Base-by-base conservation (phyloP, 495 filamentous ascomycete genomes). In the Aspergillus sclerotioniger region DNA sequence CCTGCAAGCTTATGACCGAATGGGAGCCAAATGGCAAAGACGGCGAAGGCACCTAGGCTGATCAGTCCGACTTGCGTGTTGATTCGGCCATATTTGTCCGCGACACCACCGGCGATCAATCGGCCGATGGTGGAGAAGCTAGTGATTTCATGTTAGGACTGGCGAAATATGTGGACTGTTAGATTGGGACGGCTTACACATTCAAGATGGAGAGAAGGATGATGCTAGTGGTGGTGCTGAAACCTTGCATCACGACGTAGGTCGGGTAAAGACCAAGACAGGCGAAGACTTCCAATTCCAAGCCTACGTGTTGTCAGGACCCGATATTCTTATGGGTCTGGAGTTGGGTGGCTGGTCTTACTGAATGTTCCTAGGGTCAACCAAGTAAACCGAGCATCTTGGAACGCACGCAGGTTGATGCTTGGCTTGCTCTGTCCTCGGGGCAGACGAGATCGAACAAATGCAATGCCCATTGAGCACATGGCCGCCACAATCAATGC, bases 21-120 rank as follows among this genome's bases (percentile, higher is more conserved):
- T 0, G 86, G 86, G 4, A 87, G 70, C 79, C 84, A 85, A 16
- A 88, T 67, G 13, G 67, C 75, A 51, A 84, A 83, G 16, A 82
- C 79, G 8, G 76, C 68, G 9, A 87, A 54, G 0, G 80, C 66
- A 0, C 80, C 80, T 7, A 77, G 56, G 13, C 69, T 39, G 8
- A 87, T 70, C 0, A 76, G 65, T 0, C 59, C 39, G 6, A 65
- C 63, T 32, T 72, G 67, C 0, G 70, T 78, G 69, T 92, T 92
- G 72, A 85, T 88, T 13, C 87, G 82, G 0, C 90, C 90, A 50
- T 89, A 64, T 50, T 78, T 82, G 66, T 94, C 90, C 17, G 84
- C 89, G 17, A 88, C 59, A 51, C 82, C 79, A 17, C 87, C 88
- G 6, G 88, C 88, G 0, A 90, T 58, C 33, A 90, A 85, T 31